phyloP scores from a whole-genome alignment of 192 early-diverging fungal genomes.

The Spizellomyces punctatus region DNA sequence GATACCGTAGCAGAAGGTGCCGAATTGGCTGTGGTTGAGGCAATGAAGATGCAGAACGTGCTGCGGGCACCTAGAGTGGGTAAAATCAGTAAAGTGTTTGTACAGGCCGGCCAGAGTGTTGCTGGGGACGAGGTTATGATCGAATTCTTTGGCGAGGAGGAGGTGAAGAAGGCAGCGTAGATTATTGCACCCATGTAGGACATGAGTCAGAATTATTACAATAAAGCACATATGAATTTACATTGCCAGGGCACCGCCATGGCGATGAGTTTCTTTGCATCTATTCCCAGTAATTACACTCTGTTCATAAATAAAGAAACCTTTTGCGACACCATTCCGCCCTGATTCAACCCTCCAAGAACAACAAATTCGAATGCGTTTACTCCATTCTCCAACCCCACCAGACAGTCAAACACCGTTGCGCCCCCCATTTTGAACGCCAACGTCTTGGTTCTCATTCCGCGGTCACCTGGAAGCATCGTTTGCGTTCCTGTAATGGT shows the following conservation, averaged over 20 bases:
- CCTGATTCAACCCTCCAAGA: neutral
- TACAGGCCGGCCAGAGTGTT: constrained; percentile 73
- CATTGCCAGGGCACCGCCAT: too few relatives aligned
- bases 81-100: constrained; percentile 75
- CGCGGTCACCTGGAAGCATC: constrained; percentile 7
- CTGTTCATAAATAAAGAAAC: constrained; percentile 21
- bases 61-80: constrained; percentile 77
- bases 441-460: neutral
- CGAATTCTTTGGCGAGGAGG: constrained; percentile 10
- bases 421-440: constrained; percentile 29
- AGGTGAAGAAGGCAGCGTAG: neutral
- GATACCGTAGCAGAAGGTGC: constrained; percentile 80
- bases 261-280: too few relatives aligned
- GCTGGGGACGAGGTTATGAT: constrained; percentile 66
- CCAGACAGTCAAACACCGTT: constrained; percentile 40
- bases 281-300: constrained; percentile 1
- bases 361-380: constrained; percentile 44
- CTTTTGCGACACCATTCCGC: constrained; percentile 1
- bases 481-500: constrained; percentile 32
- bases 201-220: too few relatives aligned
- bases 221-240: too few relatives aligned
- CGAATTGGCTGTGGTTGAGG: constrained; percentile 88
- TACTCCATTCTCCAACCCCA: constrained; percentile 36
- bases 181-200: too few relatives aligned
- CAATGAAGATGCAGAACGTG: constrained; percentile 99